Conservation (phyloP, 768 basidiomycete genomes). For the Boletus coccyginus region DNA sequence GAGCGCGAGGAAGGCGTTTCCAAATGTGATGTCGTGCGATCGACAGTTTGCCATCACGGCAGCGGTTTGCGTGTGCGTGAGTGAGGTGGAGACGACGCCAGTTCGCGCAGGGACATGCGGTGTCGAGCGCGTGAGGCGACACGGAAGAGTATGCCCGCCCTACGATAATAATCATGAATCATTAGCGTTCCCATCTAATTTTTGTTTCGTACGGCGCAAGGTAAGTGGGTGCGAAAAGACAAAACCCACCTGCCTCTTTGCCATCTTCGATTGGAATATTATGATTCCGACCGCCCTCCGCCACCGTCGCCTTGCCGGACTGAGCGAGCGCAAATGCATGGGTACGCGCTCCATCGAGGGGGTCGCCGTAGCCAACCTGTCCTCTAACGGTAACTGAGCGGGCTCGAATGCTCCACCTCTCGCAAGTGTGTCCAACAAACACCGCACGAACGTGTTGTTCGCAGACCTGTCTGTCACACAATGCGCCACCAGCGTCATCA, state of each 20-base stretch:
- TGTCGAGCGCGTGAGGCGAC: conserved; percentile 37
- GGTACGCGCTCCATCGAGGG: too few relatives aligned
- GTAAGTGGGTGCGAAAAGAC: too few relatives aligned
- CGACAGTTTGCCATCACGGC: conserved; percentile 41
- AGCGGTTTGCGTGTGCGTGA: conserved; percentile 31
- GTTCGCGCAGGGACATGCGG: conserved; percentile 38
- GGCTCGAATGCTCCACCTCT: background rate
- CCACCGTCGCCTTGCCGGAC: too few relatives aligned
- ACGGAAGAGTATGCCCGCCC: conserved; percentile 58
- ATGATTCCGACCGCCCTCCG: too few relatives aligned
- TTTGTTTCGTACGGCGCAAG: background rate
- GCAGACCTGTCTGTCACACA: conserved; percentile 49
- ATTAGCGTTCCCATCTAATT: background rate
- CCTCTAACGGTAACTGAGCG: conserved; percentile 28
- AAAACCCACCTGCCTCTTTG: too few relatives aligned
- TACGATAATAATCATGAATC: conserved; percentile 17
- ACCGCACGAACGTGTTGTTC: conserved; percentile 40
- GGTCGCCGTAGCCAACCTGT: too few relatives aligned
- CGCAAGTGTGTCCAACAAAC: conserved; percentile 43
- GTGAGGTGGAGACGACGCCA: conserved; percentile 14
- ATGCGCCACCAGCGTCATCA: conserved; percentile 47
- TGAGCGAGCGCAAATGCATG: too few relatives aligned
- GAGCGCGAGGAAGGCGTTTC: conserved; percentile 47
- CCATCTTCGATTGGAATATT: too few relatives aligned
- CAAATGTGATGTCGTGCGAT: too few relatives aligned